Evolutionary conservation across 352 stramenopile genomes (phyloP), one percentile per base, ranked within the genome.

Genomic region (Phytopythium kandeliae): DNA sequence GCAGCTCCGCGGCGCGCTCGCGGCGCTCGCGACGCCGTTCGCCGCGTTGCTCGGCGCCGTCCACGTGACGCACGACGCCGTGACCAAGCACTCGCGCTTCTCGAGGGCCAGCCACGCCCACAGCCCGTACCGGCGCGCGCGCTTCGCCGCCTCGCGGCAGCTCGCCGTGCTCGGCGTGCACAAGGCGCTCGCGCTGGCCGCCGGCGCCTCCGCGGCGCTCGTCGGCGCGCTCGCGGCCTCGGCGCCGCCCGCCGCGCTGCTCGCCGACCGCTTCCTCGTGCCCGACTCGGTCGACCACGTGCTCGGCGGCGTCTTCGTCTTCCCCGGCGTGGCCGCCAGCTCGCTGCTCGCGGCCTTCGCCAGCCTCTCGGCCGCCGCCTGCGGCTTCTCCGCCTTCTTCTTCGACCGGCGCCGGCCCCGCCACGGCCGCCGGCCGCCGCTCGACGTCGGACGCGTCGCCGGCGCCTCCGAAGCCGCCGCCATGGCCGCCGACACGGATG

Each of bases 291-390:
- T 83, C 16, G 72, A 83, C 49, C 72, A 65, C 21, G 56, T 72
- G n/a, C 36, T 83, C 0, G 72, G 67, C 0, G 55, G 78, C 9
- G 66, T 67, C 0, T 45, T 83, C 16, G 67, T 83, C 24, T 74
- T 74, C 42, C 21, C 78, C 2, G 69, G 69, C 0, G 63, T 83
- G 28, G 48, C 68, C 2, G 66, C 63, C 12, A 74, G 69, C 24
- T 76, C 69, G 16, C 42, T 80, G 24, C 69, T 68, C 13, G 76
- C 72, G 7, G 72, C 72, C 5, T 55, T 80, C n/a, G 72, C 72
- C 19, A 83, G 76, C 35, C 53, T 80, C 41, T 59, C 71, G 41
- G 62, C 45, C 13, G 72, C 67, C n/a, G 51, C 51, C 17, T 60
- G 44, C 16, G 57, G 68, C 19, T 58, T 65, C 25, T 44, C 48